phyloP scores from a whole-genome alignment of 2,329 filamentous ascomycete genomes.

The Clarireedia hainanense region DNA sequence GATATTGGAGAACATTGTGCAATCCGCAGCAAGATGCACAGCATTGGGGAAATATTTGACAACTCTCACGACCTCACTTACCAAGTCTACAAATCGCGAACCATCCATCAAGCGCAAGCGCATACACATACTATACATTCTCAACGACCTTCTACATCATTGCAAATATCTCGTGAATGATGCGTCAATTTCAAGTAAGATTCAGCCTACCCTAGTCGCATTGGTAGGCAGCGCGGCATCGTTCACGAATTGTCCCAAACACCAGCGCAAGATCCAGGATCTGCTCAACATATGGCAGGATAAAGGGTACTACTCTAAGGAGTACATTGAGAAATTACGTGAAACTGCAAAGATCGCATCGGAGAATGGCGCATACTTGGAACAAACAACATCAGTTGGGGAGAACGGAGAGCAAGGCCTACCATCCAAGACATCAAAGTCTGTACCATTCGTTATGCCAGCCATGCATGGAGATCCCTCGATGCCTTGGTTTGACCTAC shows the following conservation, averaged over 20 bases:
- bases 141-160: slow-evolving; percentile 74
- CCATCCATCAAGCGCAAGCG: slow-evolving; percentile 60
- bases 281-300: slow-evolving; percentile 66
- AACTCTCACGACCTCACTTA: slow-evolving; percentile 56
- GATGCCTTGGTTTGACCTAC: slow-evolving; percentile 72
- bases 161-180: slow-evolving; percentile 44
- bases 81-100: slow-evolving; percentile 28
- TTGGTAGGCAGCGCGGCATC: slow-evolving; percentile 52
- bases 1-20: slow-evolving; percentile 65
- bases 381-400: slow-evolving; percentile 13
- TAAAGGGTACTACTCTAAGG: slow-evolving; percentile 50
- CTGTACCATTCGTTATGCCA: slow-evolving; percentile 63
- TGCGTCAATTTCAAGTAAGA: slow-evolving; percentile 43
- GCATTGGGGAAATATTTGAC: slow-evolving; percentile 70
- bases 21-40: slow-evolving; percentile 56
- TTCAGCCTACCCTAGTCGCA: slow-evolving; percentile 53
- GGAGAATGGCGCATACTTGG: slow-evolving; percentile 23
- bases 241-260: slow-evolving; percentile 55
- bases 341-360: slow-evolving; percentile 43
- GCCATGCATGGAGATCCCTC: slow-evolving; percentile 67
- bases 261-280: slow-evolving; percentile 54
- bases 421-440: slow-evolving; percentile 46
- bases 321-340: slow-evolving; percentile 50
- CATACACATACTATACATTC: slow-evolving; percentile 68
- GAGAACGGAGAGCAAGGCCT: slow-evolving; percentile 25